These are phyloP conservation scores for Alternaria novae-zelandiae DNA, from an alignment of 2,329 filamentous ascomycete species.

Conservation along the genomic window DNA sequence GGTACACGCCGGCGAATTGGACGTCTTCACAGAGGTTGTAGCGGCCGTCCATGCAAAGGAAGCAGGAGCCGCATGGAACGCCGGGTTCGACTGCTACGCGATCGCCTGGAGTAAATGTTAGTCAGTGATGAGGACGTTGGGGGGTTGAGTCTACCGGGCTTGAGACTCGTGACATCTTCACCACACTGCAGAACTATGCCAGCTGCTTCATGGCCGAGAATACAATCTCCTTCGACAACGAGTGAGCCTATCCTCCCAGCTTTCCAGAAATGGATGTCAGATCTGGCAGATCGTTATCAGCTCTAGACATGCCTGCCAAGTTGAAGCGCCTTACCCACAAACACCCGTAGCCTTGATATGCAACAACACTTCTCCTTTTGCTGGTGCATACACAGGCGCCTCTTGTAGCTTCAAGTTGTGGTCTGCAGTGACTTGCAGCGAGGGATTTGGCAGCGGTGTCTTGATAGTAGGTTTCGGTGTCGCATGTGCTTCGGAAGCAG, in stretches of 20 bases:
- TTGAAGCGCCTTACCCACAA: conserved; percentile 58
- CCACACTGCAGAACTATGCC: conserved; percentile 66
- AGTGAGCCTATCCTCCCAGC: conserved; percentile 68
- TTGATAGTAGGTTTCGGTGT: conserved; percentile 21
- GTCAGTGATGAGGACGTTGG: too few species aligned
- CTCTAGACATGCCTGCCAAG: too few species aligned
- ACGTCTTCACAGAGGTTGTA: conserved; percentile 71
- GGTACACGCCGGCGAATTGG: conserved; percentile 67
- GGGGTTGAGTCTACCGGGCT: conserved; percentile 50
- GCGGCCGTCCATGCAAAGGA: conserved; percentile 64
- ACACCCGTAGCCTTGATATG: conserved; percentile 70
- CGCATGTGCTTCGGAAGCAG: conserved; percentile 5
- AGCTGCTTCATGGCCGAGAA: conserved; percentile 70
- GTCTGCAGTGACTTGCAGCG: conserved; percentile 66
- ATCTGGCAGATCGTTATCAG: conserved; percentile 31
- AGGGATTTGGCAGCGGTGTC: conserved; percentile 57
- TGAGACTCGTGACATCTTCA: conserved; percentile 60
- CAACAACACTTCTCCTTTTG: conserved; percentile 62
- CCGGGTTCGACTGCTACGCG: conserved; percentile 71
- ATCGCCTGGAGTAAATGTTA: conserved; percentile 55
- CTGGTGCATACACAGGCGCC: conserved; percentile 63
- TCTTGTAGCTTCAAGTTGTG: conserved; percentile 64
- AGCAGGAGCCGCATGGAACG: conserved; percentile 67
- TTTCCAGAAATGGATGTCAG: conserved; percentile 74
- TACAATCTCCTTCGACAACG: conserved; percentile 67